These are phyloP conservation scores for Deuterostichococcus epilithicus DNA, from an alignment of 139 green algal species.

Conservation along the genomic window DNA sequence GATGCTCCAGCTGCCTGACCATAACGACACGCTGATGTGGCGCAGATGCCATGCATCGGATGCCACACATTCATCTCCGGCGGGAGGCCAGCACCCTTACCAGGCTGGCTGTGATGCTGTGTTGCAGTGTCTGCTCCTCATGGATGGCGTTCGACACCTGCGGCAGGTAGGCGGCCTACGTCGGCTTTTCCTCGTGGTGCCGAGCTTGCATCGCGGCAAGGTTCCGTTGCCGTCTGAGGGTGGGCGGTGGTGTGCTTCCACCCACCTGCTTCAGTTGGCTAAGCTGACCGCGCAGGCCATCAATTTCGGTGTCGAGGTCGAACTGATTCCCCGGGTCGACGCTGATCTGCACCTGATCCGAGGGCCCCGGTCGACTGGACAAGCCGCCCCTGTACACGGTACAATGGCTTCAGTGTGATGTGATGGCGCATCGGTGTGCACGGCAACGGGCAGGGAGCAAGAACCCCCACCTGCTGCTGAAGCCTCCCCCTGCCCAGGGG, in stretches of 20 bases:
- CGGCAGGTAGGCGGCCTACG: background rate
- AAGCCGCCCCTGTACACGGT: background rate
- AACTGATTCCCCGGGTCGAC: slow-evolving; percentile 12
- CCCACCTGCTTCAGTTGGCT: slow-evolving; percentile 35
- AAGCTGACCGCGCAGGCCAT: slow-evolving; percentile 29
- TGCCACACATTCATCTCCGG: too few species aligned
- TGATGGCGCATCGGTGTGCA: too few species aligned
- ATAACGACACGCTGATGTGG: too few species aligned
- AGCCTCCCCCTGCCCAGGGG: background rate
- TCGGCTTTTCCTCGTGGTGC: background rate
- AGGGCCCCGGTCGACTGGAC: background rate
- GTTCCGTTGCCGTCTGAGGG: too few species aligned
- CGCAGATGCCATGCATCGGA: too few species aligned
- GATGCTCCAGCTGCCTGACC: too few species aligned
- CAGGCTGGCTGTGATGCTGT: background rate
- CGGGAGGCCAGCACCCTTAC: too few species aligned
- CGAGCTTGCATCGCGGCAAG: too few species aligned
- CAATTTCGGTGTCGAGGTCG: slow-evolving; percentile 39
- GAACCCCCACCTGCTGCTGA: background rate
- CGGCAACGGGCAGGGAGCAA: too few species aligned
- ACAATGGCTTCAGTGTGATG: too few species aligned
- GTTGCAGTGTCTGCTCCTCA: background rate
- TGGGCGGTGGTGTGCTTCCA: too few species aligned
- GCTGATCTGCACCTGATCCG: slow-evolving; percentile 16
- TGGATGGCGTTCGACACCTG: slow-evolving; percentile 5